Percentiles rank a stretch among this genome's conserved stretches.
Conservation (phyloP, 1,284 basidiomycete species). For the Termitomyces sp. region DNA sequence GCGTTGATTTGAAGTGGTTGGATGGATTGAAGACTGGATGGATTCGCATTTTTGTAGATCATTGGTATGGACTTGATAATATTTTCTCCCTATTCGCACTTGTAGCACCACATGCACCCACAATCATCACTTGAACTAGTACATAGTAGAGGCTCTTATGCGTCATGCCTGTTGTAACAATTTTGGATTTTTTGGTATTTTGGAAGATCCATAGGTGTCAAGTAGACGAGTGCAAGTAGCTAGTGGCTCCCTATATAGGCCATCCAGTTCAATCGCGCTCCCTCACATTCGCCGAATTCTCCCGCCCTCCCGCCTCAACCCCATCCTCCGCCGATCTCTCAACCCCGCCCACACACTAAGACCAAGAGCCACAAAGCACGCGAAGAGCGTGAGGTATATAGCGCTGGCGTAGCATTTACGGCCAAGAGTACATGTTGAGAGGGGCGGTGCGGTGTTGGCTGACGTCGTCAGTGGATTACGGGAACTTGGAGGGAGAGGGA, state of each 20-base stretch:
- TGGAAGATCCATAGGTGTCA: not conserved
- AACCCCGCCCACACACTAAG: constrained; percentile 46
- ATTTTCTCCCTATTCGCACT: not conserved
- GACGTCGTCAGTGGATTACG: not conserved
- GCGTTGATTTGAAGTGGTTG: constrained; percentile 28
- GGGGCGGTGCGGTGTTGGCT: not conserved
- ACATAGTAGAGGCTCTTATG: not conserved
- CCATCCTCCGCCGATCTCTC: constrained; percentile 35
- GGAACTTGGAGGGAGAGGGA: not conserved
- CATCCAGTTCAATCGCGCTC: too few relatives aligned
- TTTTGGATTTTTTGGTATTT: not conserved
- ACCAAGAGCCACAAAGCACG: constrained; percentile 41
- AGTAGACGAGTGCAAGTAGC: too few relatives aligned
- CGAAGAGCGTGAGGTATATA: constrained; percentile 43
- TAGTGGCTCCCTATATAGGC: too few relatives aligned
- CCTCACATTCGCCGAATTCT: too few relatives aligned
- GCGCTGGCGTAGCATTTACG: constrained; percentile 48
- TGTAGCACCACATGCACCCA: not conserved
- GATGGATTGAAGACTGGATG: not conserved
- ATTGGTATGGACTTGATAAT: constrained; percentile 8
- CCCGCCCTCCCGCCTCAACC: not conserved
- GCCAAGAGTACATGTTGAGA: constrained; percentile 41
- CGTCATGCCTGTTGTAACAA: not conserved
- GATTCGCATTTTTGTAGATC: constrained; percentile 2
- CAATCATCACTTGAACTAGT: not conserved